Evolutionary conservation across 2,329 filamentous ascomycete species (phyloP), one percentile per base, ranked within the genome.

Genomic region (Sphaerulina musiva): DNA sequence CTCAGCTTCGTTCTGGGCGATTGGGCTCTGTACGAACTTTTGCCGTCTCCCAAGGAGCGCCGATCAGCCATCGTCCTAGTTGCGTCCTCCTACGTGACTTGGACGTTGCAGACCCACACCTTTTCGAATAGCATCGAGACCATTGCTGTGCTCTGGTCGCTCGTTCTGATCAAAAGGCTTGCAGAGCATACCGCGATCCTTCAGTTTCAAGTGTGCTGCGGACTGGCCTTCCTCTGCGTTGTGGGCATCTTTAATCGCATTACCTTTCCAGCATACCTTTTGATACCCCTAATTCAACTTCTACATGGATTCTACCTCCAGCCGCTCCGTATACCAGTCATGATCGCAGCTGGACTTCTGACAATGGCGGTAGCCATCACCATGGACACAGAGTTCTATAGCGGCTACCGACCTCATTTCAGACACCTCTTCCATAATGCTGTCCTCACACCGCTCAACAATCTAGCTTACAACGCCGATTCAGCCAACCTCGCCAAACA

Each of bases 121-220:
- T 97, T 98, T 71, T 97, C 92, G 59, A 98, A 98, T 73, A 95
- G 92, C 58, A 81, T 97, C 62, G 93, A 98, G 75, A 97, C 93
- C 2, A 76, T 98, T 63, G 80, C 92, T 48, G 90, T 98, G 48
- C 82, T 89, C 51, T 98, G 93, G 93, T 91, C 87, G 66, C 74
- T 98, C 70, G 91, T 97, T 46, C 74, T 98, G 70, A 91, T 96
- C 58, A 84, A 88, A 71, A 85, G 92, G 68, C 93, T 97, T 62
- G 78, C 86, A 44, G 84, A 86, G 61, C 83, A 86, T 66, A 87
- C 85, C 74, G 89, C 90, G 72, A 82, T 81, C 65, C 86, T 88
- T 53, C 88, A 89, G 46, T 76, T 89, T 53, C 75, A 89, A 62
- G 84, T 90, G 17, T 90, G 87, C 54, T 80, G 82, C 40, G 78